A percentile compares a stretch with the other conserved stretches of the same genome.
These are phyloP conservation scores for Acacia confusa DNA, from an alignment of 306 rosid genomes.

Conservation along the genomic window DNA sequence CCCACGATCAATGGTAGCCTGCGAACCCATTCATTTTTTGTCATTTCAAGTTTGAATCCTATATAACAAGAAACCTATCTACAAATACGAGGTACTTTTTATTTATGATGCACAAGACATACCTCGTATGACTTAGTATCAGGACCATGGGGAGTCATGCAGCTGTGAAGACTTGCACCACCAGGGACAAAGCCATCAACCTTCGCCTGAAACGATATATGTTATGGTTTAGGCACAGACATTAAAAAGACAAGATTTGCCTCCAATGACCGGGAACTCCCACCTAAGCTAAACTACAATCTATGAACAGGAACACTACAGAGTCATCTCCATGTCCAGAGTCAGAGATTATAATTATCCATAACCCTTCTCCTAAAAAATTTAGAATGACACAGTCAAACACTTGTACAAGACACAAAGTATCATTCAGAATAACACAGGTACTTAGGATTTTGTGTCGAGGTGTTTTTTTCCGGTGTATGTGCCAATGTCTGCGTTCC, in stretches of 20 bases:
- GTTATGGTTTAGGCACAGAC: conserved; percentile 9
- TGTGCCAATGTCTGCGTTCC: not conserved
- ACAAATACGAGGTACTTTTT: not conserved
- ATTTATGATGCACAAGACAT: conserved; percentile 9
- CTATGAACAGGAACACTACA: not conserved
- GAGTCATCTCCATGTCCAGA: not conserved
- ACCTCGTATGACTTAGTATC: conserved; percentile 95
- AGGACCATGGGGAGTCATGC: conserved; percentile 99
- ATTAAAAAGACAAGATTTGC: not conserved
- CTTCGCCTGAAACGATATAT: conserved; percentile 65
- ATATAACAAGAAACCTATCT: too few relatives aligned
- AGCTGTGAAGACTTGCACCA: conserved; percentile 94
- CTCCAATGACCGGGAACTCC: conserved; percentile 6
- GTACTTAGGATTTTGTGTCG: not conserved
- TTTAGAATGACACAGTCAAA: not conserved
- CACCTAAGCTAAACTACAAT: not conserved
- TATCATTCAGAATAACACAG: not conserved
- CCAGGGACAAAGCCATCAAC: conserved; percentile 88
- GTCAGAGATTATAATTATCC: not conserved
- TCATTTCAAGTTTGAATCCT: conserved; percentile 12
- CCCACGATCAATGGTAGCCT: conserved; percentile 76
- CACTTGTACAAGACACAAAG: not conserved
- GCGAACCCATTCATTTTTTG: conserved; percentile 8
- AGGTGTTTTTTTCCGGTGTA: not conserved
- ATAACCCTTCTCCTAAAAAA: not conserved